Evolutionary conservation across 2,329 filamentous ascomycete species (phyloP), one percentile per base, ranked within the genome.

Genomic region (Gnomoniopsis smithogilvyi): DNA sequence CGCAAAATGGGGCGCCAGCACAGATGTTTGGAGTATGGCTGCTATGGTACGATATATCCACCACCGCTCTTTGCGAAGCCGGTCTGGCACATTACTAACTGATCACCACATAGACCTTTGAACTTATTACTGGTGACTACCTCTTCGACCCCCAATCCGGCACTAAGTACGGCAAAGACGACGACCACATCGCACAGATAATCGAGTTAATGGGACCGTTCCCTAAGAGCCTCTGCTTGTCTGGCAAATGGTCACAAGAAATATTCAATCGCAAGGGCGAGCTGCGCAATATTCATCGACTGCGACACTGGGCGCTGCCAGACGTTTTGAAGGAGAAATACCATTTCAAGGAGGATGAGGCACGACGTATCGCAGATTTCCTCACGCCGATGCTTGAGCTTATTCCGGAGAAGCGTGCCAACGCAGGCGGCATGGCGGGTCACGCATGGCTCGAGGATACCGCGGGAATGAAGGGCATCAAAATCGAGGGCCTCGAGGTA

Each of bases 21-120:
- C 95, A 1, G 95, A 99, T 75, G 91, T 98, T 8, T 99, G 95
- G 95, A 98, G 94, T 76, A 99, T 99, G 95, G 93, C 95, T 60
- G 91, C 91, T 66, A 99, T 99, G 95, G 95, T 98, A 82, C 68
- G 86, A 24, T 8, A 4, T 17, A 2, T 19, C n/a, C n/a, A n/a
- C n/a, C n/a, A n/a, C n/a, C n/a, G n/a, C n/a, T n/a, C n/a, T n/a
- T n/a, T n/a, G n/a, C n/a, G n/a, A n/a, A n/a, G n/a, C n/a, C n/a
- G n/a, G n/a, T 98, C 67, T 95, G 98, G 73, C 80, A 98, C 49
- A 97, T 98, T 66, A 98, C 95, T 2, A 95, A 54, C 43, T 36
- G 26, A 6, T 15, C 14, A 17, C 14, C n/a, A n/a, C 8, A 34
- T 69, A 98, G 94, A 89, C 94, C 17, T 99, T 99, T 67, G 95